Base-by-base conservation (phyloP, 441 rosid genomes). In the Syzygium syzygioides region DNA sequence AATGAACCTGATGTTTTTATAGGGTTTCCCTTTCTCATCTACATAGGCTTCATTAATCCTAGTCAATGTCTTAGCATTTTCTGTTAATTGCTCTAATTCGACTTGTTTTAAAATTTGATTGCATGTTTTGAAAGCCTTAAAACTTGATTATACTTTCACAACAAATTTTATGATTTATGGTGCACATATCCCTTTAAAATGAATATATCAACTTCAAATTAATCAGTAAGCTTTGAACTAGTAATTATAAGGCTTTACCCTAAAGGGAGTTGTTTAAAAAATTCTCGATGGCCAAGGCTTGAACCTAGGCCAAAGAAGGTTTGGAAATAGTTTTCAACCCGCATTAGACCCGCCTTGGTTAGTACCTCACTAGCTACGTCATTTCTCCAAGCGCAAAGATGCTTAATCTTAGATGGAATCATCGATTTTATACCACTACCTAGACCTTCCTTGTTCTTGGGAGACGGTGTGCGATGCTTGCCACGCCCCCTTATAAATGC, bases 361-460 rank as follows among this genome's bases (percentile, higher is more conserved):
- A 37, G 37, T 37, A 94, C 96, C 96, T 93, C 97, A 94, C 86
- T 56, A 95, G 97, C 98, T 95, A 95, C 97, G 96, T 95, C 99
- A 96, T 95, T 96, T 97, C 96, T 98, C 97, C 97, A 94, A 96
- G 97, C 95, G 95, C 97, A 95, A 94, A 94, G 95, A 93, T 91
- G 4, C 50, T 34, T 19, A 2, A 18, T 34, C 4, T 0, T 9
- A 4, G 1, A 9, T 18, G 14, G 34, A 68, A 19, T 32, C 7
- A 25, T 66, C 32, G 23, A 1, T 32, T 32, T 66, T 66, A 32
- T 66, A 18, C 45, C 25, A 66, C 45, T 32, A 66, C 2, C 1
- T 66, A 18, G 79, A 66, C 79, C 37, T 68, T 34, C 37, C 14
- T 34, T 34, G 7, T 37, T 68, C 48, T 34, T 68, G 48, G 26